Percentiles rank a stretch among this genome's conserved stretches.
Evolutionary conservation across 1,284 basidiomycete genomes (phyloP).

Genomic region (Fomitopsis betulina): DNA sequence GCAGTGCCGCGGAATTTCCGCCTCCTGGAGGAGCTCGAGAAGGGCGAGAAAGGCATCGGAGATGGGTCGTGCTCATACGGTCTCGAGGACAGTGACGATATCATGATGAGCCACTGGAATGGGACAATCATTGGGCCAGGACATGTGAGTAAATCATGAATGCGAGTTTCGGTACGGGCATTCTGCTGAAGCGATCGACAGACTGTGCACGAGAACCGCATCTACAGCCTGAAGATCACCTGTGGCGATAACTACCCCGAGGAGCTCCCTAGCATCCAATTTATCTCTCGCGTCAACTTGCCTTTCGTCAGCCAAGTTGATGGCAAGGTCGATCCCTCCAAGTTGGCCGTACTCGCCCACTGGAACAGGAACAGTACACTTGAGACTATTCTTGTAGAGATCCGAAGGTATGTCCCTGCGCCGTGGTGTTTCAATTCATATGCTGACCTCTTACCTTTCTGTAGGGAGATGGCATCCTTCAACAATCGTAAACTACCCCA

Average conservation of each 20-base stretch:
- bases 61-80: slow-evolving; percentile 98
- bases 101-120: slow-evolving; percentile 98
- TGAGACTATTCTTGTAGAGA: slow-evolving; percentile 87
- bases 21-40: slow-evolving; percentile 96
- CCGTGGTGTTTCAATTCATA: background rate
- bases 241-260: slow-evolving; percentile 88
- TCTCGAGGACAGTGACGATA: slow-evolving; percentile 88
- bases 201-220: slow-evolving; percentile 98
- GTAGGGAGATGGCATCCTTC: slow-evolving; percentile 91
- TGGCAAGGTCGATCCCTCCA: slow-evolving; percentile 74
- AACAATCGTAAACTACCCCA: slow-evolving; percentile 93
- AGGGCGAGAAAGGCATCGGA: slow-evolving; percentile 98
- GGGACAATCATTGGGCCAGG: slow-evolving; percentile 98
- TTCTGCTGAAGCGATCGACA: slow-evolving; percentile 28
- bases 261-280: slow-evolving; percentile 72
- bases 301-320: slow-evolving; percentile 81
- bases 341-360: slow-evolving; percentile 63
- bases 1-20: slow-evolving; percentile 95
- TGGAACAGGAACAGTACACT: slow-evolving; percentile 80
- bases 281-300: slow-evolving; percentile 91
- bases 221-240: slow-evolving; percentile 92
- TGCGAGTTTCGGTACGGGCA: slow-evolving; percentile 10
- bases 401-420: slow-evolving; percentile 67
- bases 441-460: background rate
- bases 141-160: slow-evolving; percentile 60